Percentiles rank a stretch among this genome's conserved stretches.
Conservation (phyloP, 768 basidiomycete species). For the Trichaptum fuscoviolaceum region DNA sequence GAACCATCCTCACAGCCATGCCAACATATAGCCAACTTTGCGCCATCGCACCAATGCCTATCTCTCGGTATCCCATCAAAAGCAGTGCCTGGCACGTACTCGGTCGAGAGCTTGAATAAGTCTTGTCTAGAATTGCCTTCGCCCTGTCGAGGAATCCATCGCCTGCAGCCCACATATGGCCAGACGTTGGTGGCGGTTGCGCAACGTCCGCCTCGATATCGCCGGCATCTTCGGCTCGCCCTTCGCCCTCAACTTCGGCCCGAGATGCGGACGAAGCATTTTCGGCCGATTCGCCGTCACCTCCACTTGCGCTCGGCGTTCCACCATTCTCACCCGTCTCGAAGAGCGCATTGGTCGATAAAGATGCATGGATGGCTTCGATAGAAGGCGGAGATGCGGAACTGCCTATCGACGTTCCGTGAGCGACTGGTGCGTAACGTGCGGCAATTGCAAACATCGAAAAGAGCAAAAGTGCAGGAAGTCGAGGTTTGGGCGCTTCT, state of each 20-base stretch:
- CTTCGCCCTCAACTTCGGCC: background rate
- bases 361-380: constrained; percentile 9
- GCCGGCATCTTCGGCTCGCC: constrained; percentile 7
- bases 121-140: constrained; percentile 57
- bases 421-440: constrained; percentile 39
- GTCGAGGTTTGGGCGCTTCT: constrained; percentile 34
- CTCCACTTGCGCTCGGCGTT: background rate
- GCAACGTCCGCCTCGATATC: constrained; percentile 18
- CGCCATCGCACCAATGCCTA: constrained; percentile 87
- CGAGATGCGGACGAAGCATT: background rate
- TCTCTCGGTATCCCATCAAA: constrained; percentile 77
- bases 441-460: constrained; percentile 83
- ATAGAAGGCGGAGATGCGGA: background rate
- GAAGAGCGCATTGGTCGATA: constrained; percentile 21
- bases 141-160: constrained; percentile 67
- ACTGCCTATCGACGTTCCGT: background rate
- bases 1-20: constrained; percentile 79
- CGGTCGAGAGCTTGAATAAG: constrained; percentile 67
- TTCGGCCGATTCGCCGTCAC: background rate
- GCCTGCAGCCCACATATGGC: constrained; percentile 78
- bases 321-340: constrained; percentile 11
- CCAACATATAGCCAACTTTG: constrained; percentile 83
- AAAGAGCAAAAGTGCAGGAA: constrained; percentile 66
- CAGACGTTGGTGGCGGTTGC: constrained; percentile 35
- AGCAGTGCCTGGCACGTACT: constrained; percentile 77